A percentile compares a stretch with the other conserved stretches of the same genome.
Conservation (phyloP, 1,284 basidiomycete species). For the Naganishia liquefaciens region DNA sequence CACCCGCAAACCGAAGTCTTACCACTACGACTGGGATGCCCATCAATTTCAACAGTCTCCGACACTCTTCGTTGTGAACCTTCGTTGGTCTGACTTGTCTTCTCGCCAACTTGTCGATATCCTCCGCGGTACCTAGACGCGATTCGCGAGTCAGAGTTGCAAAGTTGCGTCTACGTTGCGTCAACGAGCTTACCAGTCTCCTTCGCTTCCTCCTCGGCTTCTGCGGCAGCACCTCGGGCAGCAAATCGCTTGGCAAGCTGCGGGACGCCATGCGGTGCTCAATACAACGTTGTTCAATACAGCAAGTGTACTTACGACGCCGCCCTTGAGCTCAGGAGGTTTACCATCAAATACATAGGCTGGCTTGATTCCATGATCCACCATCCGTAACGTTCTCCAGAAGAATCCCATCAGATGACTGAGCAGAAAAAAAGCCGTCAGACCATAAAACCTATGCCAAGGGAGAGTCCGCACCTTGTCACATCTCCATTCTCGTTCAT, state of each 20-base stretch:
- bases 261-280: background rate
- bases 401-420: constrained; percentile 98
- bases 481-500: constrained; percentile 97
- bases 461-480: constrained; percentile 61
- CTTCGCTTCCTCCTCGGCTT: constrained; percentile 92
- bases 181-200: constrained; percentile 68
- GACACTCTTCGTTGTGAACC: constrained; percentile 96
- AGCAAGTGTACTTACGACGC: constrained; percentile 68
- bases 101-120: constrained; percentile 85
- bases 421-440: constrained; percentile 13
- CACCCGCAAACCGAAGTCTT: constrained; percentile 45
- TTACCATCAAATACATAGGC: constrained; percentile 99
- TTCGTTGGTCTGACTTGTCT: constrained; percentile 92
- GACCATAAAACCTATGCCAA: background rate
- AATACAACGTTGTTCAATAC: too few relatives aligned
- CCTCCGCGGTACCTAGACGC: constrained; percentile 79
- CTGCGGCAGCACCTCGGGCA: constrained; percentile 85
- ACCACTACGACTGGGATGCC: constrained; percentile 93
- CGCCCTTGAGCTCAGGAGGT: constrained; percentile 93
- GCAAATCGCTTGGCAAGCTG: constrained; percentile 92
- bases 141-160: background rate
- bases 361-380: constrained; percentile 98
- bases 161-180: background rate
- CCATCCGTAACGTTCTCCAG: constrained; percentile 94
- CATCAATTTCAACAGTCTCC: constrained; percentile 85